phyloP scores from a whole-genome alignment of 2,329 filamentous ascomycete genomes.

The Dryadomyces quercivorus region DNA sequence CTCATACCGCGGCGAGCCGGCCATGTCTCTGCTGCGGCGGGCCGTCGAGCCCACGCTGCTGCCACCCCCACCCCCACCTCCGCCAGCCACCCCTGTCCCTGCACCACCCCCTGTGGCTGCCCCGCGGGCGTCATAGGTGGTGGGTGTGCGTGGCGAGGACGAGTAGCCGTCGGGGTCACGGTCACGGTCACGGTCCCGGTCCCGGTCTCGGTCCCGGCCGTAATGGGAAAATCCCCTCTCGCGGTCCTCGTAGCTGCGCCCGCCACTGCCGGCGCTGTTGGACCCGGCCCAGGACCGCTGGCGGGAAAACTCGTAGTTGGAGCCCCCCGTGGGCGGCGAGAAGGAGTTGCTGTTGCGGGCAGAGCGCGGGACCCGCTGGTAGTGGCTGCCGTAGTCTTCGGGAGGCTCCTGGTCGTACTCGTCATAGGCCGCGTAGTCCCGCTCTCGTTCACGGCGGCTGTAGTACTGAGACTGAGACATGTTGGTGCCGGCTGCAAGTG shows the following conservation, averaged over 20 bases:
- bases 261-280: neutral
- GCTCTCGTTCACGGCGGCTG: neutral
- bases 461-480: neutral
- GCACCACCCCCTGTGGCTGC: neutral
- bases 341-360: neutral
- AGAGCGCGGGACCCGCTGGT: neutral
- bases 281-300: neutral
- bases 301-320: neutral
- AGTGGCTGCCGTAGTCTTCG: neutral
- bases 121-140: neutral
- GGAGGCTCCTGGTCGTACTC: neutral
- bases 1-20: slow-evolving; percentile 5
- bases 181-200: neutral
- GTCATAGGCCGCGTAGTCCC: neutral
- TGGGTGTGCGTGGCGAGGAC: slow-evolving; percentile 9
- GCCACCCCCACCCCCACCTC: slow-evolving; percentile 1
- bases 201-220: neutral
- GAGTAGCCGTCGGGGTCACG: slow-evolving; percentile 1
- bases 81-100: neutral
- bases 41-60: neutral
- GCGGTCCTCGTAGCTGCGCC: neutral
- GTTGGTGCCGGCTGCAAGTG: neutral
- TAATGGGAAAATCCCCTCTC: neutral
- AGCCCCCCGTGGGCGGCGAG: neutral
- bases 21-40: neutral